A percentile compares a stretch with the other conserved stretches of the same genome.
These are phyloP conservation scores for Eucalyptus lansdowneana DNA, from an alignment of 345 rosid genomes.

Conservation along the genomic window DNA sequence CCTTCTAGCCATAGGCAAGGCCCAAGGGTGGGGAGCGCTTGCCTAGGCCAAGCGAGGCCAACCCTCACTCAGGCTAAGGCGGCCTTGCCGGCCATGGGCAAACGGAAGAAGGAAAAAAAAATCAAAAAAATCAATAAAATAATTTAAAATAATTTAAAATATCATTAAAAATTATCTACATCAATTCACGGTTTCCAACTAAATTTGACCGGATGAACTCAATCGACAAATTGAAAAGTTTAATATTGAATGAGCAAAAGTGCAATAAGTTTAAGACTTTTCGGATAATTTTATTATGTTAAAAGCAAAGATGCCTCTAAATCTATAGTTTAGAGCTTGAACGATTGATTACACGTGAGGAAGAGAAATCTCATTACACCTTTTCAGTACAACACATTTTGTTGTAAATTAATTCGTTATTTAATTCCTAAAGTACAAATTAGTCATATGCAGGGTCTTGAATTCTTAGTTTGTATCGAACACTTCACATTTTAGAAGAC, in stretches of 20 bases:
- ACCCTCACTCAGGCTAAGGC: rapidly evolving
- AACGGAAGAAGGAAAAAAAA: too few species aligned
- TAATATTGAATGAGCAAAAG: rapidly evolving
- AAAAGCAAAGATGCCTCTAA: not conserved
- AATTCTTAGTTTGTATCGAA: not conserved
- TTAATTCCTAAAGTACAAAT: not conserved
- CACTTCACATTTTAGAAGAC: not conserved
- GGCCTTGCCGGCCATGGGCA: rapidly evolving
- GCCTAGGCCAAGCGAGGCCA: too few species aligned
- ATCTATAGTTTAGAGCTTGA: not conserved
- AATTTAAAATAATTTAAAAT: too few species aligned
- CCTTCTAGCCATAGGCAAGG: too few species aligned
- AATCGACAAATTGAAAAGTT: too few species aligned
- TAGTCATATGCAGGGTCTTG: not conserved
- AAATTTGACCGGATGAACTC: rapidly evolving
- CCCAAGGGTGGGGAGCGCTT: too few species aligned
- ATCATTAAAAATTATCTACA: too few species aligned
- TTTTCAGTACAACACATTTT: not conserved
- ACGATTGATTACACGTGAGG: not conserved
- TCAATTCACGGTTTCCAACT: rapidly evolving
- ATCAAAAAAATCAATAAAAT: too few species aligned
- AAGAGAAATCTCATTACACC: not conserved
- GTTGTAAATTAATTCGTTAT: not conserved
- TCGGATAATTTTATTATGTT: too few species aligned
- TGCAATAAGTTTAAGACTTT: too few species aligned